phyloP scores from a whole-genome alignment of 306 rosid genomes.

The Rosa multiflora region DNA sequence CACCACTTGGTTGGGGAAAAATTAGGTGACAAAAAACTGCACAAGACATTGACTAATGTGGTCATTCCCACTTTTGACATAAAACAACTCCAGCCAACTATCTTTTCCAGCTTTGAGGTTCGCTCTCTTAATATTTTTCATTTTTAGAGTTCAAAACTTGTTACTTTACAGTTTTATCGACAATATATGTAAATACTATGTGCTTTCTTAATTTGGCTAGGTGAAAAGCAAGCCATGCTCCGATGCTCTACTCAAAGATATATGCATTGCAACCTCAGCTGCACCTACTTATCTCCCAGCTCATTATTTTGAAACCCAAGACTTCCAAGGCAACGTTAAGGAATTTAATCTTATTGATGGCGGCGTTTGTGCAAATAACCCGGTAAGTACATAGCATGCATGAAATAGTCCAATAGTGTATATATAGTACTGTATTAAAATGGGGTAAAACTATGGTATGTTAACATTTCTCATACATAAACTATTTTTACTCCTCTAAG shows the following conservation, averaged over 20 bases:
- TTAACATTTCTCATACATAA: no score
- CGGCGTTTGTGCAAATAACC: constrained; percentile 65
- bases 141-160: not conserved
- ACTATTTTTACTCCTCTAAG: no score
- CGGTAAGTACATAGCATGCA: constrained; percentile 25
- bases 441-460: not conserved
- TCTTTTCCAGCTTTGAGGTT: constrained; percentile 53
- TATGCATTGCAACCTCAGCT: constrained; percentile 66
- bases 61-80: constrained; percentile 33
- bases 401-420: not conserved
- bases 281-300: constrained; percentile 76
- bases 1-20: constrained; percentile 29
- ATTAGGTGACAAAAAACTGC: constrained; percentile 30
- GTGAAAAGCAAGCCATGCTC: constrained; percentile 25
- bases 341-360: constrained; percentile 60
- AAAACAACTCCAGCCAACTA: constrained; percentile 40
- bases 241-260: constrained; percentile 44
- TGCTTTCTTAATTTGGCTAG: constrained; percentile 22
- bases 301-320: constrained; percentile 47
- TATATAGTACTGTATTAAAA: not conserved
- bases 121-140: not conserved
- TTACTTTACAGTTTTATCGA: not conserved
- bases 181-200: not conserved
- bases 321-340: constrained; percentile 14
- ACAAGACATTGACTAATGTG: constrained; percentile 47